phyloP scores from a whole-genome alignment of 225 moss, liverwort and hornwort genomes.

The Rhytidiadelphus loreus region DNA sequence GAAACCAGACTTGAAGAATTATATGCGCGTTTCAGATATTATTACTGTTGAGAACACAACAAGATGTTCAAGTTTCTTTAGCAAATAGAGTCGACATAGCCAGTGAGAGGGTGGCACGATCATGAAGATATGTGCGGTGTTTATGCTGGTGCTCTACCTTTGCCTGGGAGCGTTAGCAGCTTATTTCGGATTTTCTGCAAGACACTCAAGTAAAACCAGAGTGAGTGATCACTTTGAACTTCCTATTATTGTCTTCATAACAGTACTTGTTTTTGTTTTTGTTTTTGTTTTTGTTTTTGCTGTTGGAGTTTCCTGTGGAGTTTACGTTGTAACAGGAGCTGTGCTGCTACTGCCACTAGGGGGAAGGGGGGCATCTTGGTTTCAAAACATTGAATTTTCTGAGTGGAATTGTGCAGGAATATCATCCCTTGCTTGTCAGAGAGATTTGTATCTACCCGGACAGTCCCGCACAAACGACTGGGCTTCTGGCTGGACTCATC shows the following conservation, averaged over 20 bases:
- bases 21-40: background rate
- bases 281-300: background rate
- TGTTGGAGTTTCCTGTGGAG: background rate
- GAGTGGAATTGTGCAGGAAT: constrained; percentile 23
- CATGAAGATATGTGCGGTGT: constrained; percentile 24
- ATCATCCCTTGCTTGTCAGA: constrained; percentile 24
- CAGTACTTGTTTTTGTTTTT: background rate
- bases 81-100: background rate
- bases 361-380: background rate
- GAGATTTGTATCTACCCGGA: constrained; percentile 44
- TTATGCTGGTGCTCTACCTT: constrained; percentile 32
- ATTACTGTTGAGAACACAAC: background rate
- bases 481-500: constrained; percentile 38
- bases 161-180: constrained; percentile 30
- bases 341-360: background rate
- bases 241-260: background rate
- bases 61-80: background rate
- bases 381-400: background rate
- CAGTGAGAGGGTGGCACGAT: background rate
- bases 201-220: constrained; percentile 9
- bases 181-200: constrained; percentile 28
- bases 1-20: background rate
- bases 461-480: constrained; percentile 37
- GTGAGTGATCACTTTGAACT: background rate
- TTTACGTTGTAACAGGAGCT: background rate